phyloP scores from a whole-genome alignment of 2,329 filamentous ascomycete genomes.

The Cladophialophora chaetospira region DNA sequence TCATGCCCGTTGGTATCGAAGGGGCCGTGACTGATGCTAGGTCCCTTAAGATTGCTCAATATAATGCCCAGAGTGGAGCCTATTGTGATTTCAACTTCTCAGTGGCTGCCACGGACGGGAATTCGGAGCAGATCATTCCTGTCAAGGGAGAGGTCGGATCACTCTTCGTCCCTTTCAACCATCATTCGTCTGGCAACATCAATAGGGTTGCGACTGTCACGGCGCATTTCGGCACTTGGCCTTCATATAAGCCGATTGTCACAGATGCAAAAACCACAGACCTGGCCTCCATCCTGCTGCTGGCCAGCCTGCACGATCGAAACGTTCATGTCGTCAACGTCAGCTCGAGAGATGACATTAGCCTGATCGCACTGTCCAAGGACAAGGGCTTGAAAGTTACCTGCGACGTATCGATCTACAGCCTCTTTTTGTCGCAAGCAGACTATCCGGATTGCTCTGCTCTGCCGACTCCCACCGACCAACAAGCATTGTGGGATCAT shows the following conservation, averaged over 20 bases:
- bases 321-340: slow-evolving; percentile 80
- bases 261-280: slow-evolving; percentile 81
- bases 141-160: slow-evolving; percentile 75
- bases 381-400: slow-evolving; percentile 79
- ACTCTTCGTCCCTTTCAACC: slow-evolving; percentile 80
- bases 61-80: slow-evolving; percentile 67
- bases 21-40: slow-evolving; percentile 72
- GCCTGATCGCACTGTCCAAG: slow-evolving; percentile 74
- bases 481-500: slow-evolving; percentile 73
- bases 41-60: slow-evolving; percentile 70
- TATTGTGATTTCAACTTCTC: slow-evolving; percentile 82
- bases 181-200: slow-evolving; percentile 73
- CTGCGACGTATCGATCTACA: slow-evolving; percentile 79
- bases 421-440: slow-evolving; percentile 71
- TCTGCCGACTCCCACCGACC: slow-evolving; percentile 68
- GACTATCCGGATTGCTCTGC: slow-evolving; percentile 69
- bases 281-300: slow-evolving; percentile 74
- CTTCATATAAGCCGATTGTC: slow-evolving; percentile 74
- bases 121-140: slow-evolving; percentile 72
- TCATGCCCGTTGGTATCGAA: slow-evolving; percentile 74
- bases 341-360: slow-evolving; percentile 78
- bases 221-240: slow-evolving; percentile 77
- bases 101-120: slow-evolving; percentile 70
- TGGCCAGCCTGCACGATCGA: slow-evolving; percentile 75
- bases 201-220: slow-evolving; percentile 80